These are phyloP conservation scores for Lachancea waltii DNA, from an alignment of 805 yeast species.

Conservation along the genomic window DNA sequence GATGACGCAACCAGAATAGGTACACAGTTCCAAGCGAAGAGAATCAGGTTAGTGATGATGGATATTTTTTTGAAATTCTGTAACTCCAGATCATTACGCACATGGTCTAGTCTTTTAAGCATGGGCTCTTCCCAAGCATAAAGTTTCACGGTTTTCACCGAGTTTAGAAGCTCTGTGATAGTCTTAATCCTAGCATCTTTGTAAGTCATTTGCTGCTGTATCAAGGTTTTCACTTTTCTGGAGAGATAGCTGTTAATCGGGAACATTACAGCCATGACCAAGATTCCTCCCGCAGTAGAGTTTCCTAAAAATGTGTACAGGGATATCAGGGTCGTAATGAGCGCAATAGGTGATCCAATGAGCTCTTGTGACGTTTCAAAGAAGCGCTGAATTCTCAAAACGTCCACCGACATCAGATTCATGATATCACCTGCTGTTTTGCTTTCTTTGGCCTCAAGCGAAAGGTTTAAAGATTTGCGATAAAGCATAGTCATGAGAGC, in stretches of 20 bases:
- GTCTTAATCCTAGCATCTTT: constrained; percentile 55
- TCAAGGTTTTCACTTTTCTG: constrained; percentile 39
- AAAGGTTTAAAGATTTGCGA: constrained; percentile 61
- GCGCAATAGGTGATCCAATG: constrained; percentile 53
- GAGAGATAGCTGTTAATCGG: constrained; percentile 51
- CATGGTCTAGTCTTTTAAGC: constrained; percentile 43
- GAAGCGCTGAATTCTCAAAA: constrained; percentile 54
- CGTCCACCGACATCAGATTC: constrained; percentile 74
- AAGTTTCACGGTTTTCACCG: constrained; percentile 58
- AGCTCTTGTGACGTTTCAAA: constrained; percentile 47
- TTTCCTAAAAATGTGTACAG: constrained; percentile 51
- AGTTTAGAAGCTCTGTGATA: constrained; percentile 52
- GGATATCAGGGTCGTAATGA: constrained; percentile 47
- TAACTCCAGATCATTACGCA: constrained; percentile 55
- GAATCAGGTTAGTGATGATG: constrained; percentile 39
- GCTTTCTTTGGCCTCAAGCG: constrained; percentile 55
- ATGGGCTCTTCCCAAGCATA: constrained; percentile 69
- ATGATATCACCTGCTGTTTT: constrained; percentile 73
- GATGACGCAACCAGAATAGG: constrained; percentile 60
- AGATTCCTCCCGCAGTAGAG: constrained; percentile 53
- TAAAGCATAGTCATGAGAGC: constrained; percentile 63
- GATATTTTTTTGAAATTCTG: constrained; percentile 45
- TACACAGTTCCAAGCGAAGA: constrained; percentile 56
- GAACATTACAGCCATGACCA: constrained; percentile 46
- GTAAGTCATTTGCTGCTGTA: constrained; percentile 51